Base-by-base conservation (phyloP, 345 rosid species). In the Isatis tinctoria region DNA sequence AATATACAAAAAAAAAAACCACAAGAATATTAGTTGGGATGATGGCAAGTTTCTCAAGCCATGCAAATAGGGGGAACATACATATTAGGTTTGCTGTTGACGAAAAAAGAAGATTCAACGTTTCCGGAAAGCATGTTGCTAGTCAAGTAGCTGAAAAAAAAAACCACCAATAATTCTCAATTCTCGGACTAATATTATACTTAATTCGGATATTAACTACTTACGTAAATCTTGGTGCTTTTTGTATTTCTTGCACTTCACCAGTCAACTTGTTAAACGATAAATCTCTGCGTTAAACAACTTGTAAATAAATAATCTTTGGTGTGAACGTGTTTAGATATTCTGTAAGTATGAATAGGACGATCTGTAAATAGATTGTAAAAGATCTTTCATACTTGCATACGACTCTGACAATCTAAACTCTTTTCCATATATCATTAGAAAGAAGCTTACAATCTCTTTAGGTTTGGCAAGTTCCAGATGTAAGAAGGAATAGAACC, bases 211-310 rank as follows among this genome's bases (percentile, higher is more conserved):
- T 30, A 14, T 18, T 30, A n/a, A 12, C 2, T 10, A 24, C 72
- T 74, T 74, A 74, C 78, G 60, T 74, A 47, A 16, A 26, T 57
- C 0, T 24, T n/a, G 72, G 78, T 8, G 37, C 58, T 10, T 40
- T 39, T 22, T 30, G 6, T 56, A 32, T 18, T n/a, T 13, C 30
- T 7, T 4, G 22, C 28, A 74, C 47, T 66, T 65, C 65, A 27
- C 77, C 77, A 10, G 45, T 65, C 48, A 73, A 26, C 58, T 54
- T 54, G 72, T 73, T 74, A 48, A 74, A 74, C 8, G 78, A 74
- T 58, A 74, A 43, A 47, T 74, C 78, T 5, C 77, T 73, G 70
- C 71, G 18, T 26, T 10, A 64, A 33, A 61, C 0, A 56, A 30
- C 4, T 14, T 54, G 60, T 54, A 54, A n/a, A 26, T 32, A 5